phyloP scores from a whole-genome alignment of 75 land plant species.

The Gnetum montanum region DNA sequence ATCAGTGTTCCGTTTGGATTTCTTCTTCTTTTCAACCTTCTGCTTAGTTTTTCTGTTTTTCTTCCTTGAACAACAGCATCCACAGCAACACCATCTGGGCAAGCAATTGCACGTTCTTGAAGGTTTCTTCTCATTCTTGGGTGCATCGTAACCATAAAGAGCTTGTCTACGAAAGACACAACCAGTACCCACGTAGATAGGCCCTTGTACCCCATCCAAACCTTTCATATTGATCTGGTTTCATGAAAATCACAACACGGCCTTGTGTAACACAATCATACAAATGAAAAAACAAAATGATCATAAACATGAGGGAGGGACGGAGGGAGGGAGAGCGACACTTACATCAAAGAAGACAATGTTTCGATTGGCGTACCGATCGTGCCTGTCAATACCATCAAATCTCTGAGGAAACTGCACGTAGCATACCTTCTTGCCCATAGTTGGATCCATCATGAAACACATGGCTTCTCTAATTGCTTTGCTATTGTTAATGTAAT shows the following conservation, averaged over 20 bases:
- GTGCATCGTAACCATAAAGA: conserved; percentile 74
- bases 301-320: conserved; percentile 51
- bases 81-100: conserved; percentile 46
- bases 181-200: conserved; percentile 87
- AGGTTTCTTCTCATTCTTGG: conserved; percentile 46
- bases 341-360: conserved; percentile 85
- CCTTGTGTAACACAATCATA: conserved; percentile 30
- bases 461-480: conserved; percentile 90
- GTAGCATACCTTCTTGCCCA: conserved; percentile 71
- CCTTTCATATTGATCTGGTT: conserved; percentile 90
- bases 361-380: conserved; percentile 84
- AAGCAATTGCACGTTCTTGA: conserved; percentile 49
- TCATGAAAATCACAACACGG: conserved; percentile 56
- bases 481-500: conserved; percentile 89
- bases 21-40: conserved; percentile 33
- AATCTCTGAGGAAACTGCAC: conserved; percentile 90
- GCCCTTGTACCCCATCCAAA: conserved; percentile 86
- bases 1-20: conserved; percentile 9
- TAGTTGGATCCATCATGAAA: conserved; percentile 80
- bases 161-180: conserved; percentile 83
- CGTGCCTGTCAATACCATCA: conserved; percentile 75
- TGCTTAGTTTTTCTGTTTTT: conserved; percentile 37
- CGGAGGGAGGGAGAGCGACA: no score
- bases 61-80: conserved; percentile 26
- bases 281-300: conserved; percentile 49